Percentiles rank a stretch among this genome's conserved stretches.
These are phyloP conservation scores for Curvularia sp. DNA, from an alignment of 2,329 filamentous ascomycete species.

Conservation along the genomic window DNA sequence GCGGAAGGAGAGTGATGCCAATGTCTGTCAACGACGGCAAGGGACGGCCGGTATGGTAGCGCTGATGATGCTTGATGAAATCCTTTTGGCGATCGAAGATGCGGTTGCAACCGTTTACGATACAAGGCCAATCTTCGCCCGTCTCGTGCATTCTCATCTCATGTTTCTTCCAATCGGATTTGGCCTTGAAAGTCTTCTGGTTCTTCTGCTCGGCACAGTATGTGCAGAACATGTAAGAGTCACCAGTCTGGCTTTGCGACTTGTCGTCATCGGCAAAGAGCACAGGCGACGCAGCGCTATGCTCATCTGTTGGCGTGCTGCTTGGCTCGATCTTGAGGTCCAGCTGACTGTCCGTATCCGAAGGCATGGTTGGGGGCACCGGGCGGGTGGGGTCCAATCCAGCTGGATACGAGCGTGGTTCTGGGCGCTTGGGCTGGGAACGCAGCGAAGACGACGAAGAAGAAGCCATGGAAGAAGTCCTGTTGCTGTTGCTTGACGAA, in stretches of 20 bases:
- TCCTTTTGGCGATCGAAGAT: conserved; percentile 50
- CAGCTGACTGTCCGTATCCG: conserved; percentile 43
- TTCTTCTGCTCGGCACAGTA: conserved; percentile 48
- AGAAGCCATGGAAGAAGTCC: conserved; percentile 37
- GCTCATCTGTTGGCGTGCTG: conserved; percentile 44
- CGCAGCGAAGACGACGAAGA: conserved; percentile 42
- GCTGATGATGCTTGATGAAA: conserved; percentile 49
- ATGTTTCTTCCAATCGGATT: conserved; percentile 52
- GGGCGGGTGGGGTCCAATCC: conserved; percentile 46
- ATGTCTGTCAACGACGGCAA: conserved; percentile 48
- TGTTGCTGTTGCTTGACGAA: conserved; percentile 39
- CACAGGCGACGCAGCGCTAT: conserved; percentile 39
- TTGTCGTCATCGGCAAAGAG: conserved; percentile 33
- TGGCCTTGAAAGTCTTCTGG: conserved; percentile 49
- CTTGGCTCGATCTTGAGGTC: conserved; percentile 40
- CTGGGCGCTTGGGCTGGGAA: conserved; percentile 40
- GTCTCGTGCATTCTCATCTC: conserved; percentile 52
- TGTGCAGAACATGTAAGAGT: conserved; percentile 50
- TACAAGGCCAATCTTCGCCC: conserved; percentile 50
- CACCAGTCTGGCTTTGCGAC: conserved; percentile 35
- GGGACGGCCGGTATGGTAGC: conserved; percentile 47
- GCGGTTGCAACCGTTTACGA: conserved; percentile 44
- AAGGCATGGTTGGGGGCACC: conserved; percentile 41
- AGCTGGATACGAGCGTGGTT: conserved; percentile 46
- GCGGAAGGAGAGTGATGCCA: conserved; percentile 43